Conservation (phyloP, 148 eudicot genomes). For the Amaranthus cruentus region DNA sequence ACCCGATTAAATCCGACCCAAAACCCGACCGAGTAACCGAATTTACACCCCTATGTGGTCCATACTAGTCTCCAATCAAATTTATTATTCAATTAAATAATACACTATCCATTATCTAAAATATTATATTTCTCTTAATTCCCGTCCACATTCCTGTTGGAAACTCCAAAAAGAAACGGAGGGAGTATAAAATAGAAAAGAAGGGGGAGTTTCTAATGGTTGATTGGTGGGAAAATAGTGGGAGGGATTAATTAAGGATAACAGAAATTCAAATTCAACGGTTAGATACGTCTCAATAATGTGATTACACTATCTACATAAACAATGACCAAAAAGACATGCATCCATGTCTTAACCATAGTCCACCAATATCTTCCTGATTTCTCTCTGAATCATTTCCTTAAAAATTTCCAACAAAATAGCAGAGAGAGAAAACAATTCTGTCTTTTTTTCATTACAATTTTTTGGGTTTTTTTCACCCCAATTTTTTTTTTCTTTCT, state of each 20-base stretch:
- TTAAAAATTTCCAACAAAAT: not conserved
- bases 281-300: constrained; percentile 1
- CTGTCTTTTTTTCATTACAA: constrained; percentile 10
- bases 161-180: no score
- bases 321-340: constrained; percentile 1
- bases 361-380: constrained; percentile 31
- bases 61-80: no score
- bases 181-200: not conserved
- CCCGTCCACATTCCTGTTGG: no score
- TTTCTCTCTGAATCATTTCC: constrained; percentile 25
- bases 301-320: not conserved
- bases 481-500: constrained; percentile 15
- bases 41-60: no score
- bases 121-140: no score
- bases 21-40: no score
- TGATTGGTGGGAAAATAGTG: constrained; percentile 12
- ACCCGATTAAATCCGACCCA: no score
- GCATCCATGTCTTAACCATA: constrained; percentile 24
- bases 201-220: not conserved
- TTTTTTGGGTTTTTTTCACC: constrained; percentile 22
- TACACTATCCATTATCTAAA: no score
- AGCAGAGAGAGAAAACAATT: not conserved
- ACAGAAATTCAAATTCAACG: constrained; percentile 30
- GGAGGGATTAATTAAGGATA: constrained; percentile 10
- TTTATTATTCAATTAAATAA: no score